Base-by-base conservation (phyloP, 495 filamentous ascomycete genomes). In the Glonium stellatum region DNA sequence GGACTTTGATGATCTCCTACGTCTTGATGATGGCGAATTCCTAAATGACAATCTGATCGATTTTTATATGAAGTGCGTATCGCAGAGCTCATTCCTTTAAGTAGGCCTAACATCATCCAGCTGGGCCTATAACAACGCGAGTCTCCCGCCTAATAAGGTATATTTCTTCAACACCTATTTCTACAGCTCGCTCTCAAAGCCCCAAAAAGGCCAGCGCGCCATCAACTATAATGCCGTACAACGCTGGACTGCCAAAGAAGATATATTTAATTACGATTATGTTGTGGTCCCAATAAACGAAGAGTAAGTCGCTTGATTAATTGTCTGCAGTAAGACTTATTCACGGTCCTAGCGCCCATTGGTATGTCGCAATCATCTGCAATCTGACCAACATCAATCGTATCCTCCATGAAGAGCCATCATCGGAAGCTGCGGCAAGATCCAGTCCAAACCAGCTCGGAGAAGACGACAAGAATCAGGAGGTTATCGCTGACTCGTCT, bases 321-420 rank as follows among this genome's bases (percentile, higher is more conserved):
- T 25, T 6, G 13, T 34, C 9, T 54, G 58, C 34, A 37, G 6
- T 6, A 25, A 35, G 0, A 18, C 52, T 37, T 27, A 55, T 13
- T 18, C 1, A 1, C 2, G 18, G 39, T 58, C 48, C 10, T 35
- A 66, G 52, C 67, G 75, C 75, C 19, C 93, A 98, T 70, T 98
- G 93, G 93, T 97, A 93, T 73, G 75, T 97, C 67, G 93, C 90
- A 12, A 91, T 98, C 57, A 96, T 97, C 35, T 96, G 89, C 82
- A 96, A 97, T 67, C 79, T 92, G 2, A 77, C 85, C 60, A 74
- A 80, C 57, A 64, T 80, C 74, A 54, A 69, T 22, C 61, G 62
- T n/a, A 48, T 27, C 9, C 35, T 60, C 15, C 11, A 48, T 35
- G 21, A 51, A 31, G 23, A 46, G 31, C 23, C 23, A 12, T n/a